Evolutionary conservation across 1,139 yeast genomes (phyloP).

Genomic region (Yamadazyma aaseri): DNA sequence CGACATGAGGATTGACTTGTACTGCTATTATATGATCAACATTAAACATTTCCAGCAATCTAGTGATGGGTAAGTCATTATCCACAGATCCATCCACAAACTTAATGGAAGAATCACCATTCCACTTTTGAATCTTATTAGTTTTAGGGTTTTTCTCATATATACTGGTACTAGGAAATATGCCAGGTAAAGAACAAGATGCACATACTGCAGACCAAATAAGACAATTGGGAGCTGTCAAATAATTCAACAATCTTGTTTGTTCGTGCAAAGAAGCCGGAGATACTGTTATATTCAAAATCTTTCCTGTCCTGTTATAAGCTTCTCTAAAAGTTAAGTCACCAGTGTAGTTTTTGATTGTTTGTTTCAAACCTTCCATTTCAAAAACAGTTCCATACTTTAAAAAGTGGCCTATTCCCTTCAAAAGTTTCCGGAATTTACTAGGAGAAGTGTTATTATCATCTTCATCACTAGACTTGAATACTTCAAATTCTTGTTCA

Average conservation of each 20-base stretch:
- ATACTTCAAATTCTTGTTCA: slow-evolving; percentile 66
- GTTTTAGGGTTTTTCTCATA: slow-evolving; percentile 80
- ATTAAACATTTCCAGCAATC: slow-evolving; percentile 92
- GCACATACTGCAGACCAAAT: slow-evolving; percentile 94
- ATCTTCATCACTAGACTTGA: slow-evolving; percentile 22
- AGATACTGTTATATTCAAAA: slow-evolving; percentile 55
- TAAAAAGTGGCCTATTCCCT: slow-evolving; percentile 50
- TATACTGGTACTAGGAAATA: slow-evolving; percentile 83
- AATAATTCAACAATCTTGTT: slow-evolving; percentile 43
- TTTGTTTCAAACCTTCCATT: slow-evolving; percentile 63
- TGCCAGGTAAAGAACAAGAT: slow-evolving; percentile 89
- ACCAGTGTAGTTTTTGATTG: slow-evolving; percentile 81
- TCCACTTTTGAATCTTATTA: slow-evolving; percentile 74
- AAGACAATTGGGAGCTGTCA: slow-evolving; percentile 50
- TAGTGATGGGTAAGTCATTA: slow-evolving; percentile 85
- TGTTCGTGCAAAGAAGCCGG: slow-evolving; percentile 65
- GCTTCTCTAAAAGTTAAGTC: slow-evolving; percentile 75
- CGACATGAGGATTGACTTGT: slow-evolving; percentile 95
- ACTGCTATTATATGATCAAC: slow-evolving; percentile 96
- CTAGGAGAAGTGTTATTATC: slow-evolving; percentile 30
- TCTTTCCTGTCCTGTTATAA: slow-evolving; percentile 57
- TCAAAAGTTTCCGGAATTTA: slow-evolving; percentile 39
- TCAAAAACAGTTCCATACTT: slow-evolving; percentile 91
- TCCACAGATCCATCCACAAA: slow-evolving; percentile 97
- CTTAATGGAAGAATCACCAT: slow-evolving; percentile 69